A percentile compares a stretch with the other conserved stretches of the same genome.
phyloP scores from a whole-genome alignment of 2,329 filamentous ascomycete genomes.

The Beauveria rudraprayagi region DNA sequence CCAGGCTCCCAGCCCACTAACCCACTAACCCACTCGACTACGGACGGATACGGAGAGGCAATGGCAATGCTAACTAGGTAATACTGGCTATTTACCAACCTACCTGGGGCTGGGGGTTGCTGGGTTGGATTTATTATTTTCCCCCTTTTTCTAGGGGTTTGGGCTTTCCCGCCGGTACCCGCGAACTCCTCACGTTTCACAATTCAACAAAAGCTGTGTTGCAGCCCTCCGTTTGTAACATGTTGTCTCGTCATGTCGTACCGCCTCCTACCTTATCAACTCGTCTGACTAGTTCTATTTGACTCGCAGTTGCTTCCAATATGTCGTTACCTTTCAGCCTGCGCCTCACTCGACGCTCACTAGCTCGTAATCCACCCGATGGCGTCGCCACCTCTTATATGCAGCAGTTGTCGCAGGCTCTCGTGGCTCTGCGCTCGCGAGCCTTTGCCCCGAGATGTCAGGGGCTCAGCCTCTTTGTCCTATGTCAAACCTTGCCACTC shows the following conservation, averaged over 20 bases:
- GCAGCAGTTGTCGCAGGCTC: neutral
- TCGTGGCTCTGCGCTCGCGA: neutral
- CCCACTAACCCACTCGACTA: neutral
- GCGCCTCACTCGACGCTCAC: neutral
- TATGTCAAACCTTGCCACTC: neutral
- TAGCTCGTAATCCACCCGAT: neutral
- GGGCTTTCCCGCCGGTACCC: neutral
- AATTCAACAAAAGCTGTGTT: neutral
- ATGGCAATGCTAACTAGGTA: too few species aligned
- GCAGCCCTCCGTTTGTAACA: neutral
- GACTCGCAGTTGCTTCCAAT: neutral
- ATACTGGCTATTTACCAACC: too few species aligned
- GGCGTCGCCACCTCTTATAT: neutral
- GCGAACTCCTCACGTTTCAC: neutral
- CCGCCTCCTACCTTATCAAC: neutral
- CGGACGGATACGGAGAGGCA: too few species aligned
- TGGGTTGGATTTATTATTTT: too few species aligned
- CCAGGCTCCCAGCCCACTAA: neutral
- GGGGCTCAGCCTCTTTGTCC: conserved; percentile 8
- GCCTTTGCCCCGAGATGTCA: neutral
- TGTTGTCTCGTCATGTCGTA: neutral
- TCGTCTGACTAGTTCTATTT: neutral
- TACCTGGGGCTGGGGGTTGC: too few species aligned
- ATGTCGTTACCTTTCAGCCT: neutral
- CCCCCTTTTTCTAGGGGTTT: conserved; percentile 1